phyloP scores from a whole-genome alignment of 176 grass and related monocot genomes.

The Musa troglodytarum region DNA sequence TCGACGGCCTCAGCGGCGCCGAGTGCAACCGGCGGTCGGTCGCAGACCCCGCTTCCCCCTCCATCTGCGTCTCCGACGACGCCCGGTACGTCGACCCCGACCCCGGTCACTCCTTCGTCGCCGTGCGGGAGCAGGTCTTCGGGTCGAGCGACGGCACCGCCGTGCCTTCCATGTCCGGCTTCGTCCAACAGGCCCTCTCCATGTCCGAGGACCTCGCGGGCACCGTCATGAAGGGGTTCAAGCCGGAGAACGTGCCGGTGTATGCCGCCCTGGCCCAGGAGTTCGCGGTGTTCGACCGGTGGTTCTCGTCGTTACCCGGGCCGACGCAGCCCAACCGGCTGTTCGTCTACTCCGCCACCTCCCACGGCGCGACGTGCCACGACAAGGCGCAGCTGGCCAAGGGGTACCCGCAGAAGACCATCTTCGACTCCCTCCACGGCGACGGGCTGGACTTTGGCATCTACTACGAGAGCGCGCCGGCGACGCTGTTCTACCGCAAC shows the following conservation, averaged over 20 bases:
- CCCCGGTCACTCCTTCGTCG: conserved; percentile 8
- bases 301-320: conserved; percentile 13
- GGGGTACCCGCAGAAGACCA: conserved; percentile 13
- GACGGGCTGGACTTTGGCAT: background rate
- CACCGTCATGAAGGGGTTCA: conserved; percentile 11
- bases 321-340: conserved; percentile 19
- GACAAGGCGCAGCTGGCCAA: background rate
- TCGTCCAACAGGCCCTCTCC: conserved; percentile 4
- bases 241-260: background rate
- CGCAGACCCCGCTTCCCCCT: background rate
- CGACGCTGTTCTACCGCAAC: conserved; percentile 7
- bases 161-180: conserved; percentile 11
- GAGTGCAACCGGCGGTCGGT: conserved; percentile 1
- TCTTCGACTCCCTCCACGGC: conserved; percentile 11
- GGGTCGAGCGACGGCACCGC: background rate
- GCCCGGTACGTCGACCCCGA: conserved; percentile 10
- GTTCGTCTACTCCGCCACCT: conserved; percentile 22
- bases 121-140: conserved; percentile 5
- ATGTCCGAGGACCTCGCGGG: background rate
- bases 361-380: conserved; percentile 1
- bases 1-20: conserved; percentile 8
- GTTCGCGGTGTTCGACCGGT: conserved; percentile 17
- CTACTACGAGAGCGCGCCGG: conserved; percentile 7
- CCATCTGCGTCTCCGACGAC: conserved; percentile 8
- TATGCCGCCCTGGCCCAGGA: conserved; percentile 1